Evolutionary conservation across 331 rosid species (phyloP).

Genomic region (Malus hybrid): DNA sequence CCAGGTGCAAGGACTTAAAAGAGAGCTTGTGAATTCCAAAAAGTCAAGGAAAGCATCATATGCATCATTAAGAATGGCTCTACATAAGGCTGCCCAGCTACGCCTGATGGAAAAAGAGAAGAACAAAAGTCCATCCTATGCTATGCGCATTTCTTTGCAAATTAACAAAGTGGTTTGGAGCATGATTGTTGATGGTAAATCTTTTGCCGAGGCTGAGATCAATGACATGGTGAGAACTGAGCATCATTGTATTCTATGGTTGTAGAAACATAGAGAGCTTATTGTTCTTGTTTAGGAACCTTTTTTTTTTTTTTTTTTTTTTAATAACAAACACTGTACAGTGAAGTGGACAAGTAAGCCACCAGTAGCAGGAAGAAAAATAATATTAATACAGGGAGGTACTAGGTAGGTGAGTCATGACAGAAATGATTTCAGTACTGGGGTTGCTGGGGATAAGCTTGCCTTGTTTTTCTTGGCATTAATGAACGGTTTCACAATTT

Average conservation of each 20-base stretch:
- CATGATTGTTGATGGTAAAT: constrained; percentile 97
- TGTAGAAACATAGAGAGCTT: too few relatives aligned
- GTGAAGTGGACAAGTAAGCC: too few relatives aligned
- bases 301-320: too few relatives aligned
- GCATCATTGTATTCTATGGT: background rate
- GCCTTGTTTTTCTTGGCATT: too few relatives aligned
- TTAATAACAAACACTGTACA: too few relatives aligned
- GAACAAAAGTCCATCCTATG: constrained; percentile 94
- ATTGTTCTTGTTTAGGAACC: too few relatives aligned
- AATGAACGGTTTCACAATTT: too few relatives aligned
- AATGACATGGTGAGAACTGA: constrained; percentile 83
- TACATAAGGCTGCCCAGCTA: constrained; percentile 85
- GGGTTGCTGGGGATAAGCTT: too few relatives aligned
- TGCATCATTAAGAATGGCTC: constrained; percentile 70
- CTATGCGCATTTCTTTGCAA: constrained; percentile 92
- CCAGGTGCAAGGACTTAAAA: constrained; percentile 89
- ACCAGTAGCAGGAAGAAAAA: too few relatives aligned
- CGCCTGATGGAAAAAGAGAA: constrained; percentile 89
- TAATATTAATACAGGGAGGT: too few relatives aligned
- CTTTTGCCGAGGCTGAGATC: constrained; percentile 97
- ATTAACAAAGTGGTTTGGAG: constrained; percentile 91
- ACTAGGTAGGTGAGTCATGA: too few relatives aligned
- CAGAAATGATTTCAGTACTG: too few relatives aligned
- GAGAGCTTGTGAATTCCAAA: constrained; percentile 75
- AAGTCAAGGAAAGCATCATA: constrained; percentile 79